Evolutionary conservation across 768 basidiomycete genomes (phyloP), one percentile per base, ranked within the genome.

Genomic region (Cantharellus cinnabarinus): DNA sequence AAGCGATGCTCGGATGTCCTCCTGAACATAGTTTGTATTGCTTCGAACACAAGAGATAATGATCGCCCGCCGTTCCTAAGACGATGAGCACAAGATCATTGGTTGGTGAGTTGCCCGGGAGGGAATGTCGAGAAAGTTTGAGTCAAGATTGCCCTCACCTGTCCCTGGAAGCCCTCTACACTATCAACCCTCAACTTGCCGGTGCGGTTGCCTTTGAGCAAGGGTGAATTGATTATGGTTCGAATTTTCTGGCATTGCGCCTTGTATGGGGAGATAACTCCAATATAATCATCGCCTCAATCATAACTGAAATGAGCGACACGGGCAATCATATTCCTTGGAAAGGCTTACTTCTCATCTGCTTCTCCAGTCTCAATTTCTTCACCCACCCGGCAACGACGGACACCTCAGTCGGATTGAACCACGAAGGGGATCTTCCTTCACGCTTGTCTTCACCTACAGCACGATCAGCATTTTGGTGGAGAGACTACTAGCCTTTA

Each of bases 91-190:
- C 10, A 56, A 4, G 37, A 2, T 4, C 20, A 29, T 29, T 29
- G 20, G 20, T 29, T 29, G 20, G 20, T 29, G 20, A 29, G 0
- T 29, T 29, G 20, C 20, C 20, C 20, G 35, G 14, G 39, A 38
- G 15, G 34, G 56, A 42, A 35, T 10, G 37, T 7, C 7, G 41
- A 1, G 15, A 41, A 7, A 10, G 56, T 15, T 40, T 38, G 39
- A 57, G 14, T 38, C 1, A 20, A 5, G 39, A 29, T 29, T 29
- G 20, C 20, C 20, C 60, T 29, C 3, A 60, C 60, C 58, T 59
- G 77, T 4, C 80, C 81, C 66, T 82, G 81, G 68, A 80, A 81
- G 60, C 80, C 79, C 63, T 82, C 81, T 0, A 80, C 79, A 29
- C 77, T 79, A 20, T 80, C 81, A 10, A 83, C 76, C 63, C 81